Evolutionary conservation across 345 rosid genomes (phyloP), one percentile per base, ranked within the genome.

Genomic region (Eucalyptus curtisii): DNA sequence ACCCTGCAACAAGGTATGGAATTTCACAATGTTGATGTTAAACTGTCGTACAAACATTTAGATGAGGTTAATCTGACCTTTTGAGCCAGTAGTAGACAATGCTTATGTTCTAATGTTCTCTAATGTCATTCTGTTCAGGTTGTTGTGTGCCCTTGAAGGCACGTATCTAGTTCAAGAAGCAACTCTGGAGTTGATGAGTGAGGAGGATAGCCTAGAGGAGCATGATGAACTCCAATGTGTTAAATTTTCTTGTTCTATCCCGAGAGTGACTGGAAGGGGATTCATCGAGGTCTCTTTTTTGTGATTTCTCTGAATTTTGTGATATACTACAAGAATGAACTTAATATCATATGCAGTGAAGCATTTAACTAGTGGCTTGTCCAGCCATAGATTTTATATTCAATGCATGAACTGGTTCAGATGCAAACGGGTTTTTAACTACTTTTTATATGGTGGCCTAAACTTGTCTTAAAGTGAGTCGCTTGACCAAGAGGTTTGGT

Each of bases 81-180:
- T 49, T 44, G 27, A 64, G 47, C 47, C 45, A 6, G 49, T 17
- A 49, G 12, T 13, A 61, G n/a, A 68, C 40, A 53, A 42, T 55
- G 49, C 15, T 45, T 2, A 37, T 64, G 49, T 85, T 40, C 27
- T 76, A 40, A 76, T 76, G 13, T 40, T 76, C 82, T 76, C 15
- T 25, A 76, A 86, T 49, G 22, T 79, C 87, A 59, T 48, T 47
- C 76, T 92, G 89, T 92, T 31, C 93, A 98, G 99, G 92, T 92
- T 98, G 91, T 95, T 96, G 30, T 97, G 99, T 93, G 97, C 99
- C 22, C 94, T 98, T 22, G 99, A 95, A 93, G 99, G 99, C 89
- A 94, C 94, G 59, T 98, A 96, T 90, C 91, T 97, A 92, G 89
- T 91, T 91, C 96, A 97, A 86, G 98, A 95, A 91, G 89, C 89